phyloP scores from a whole-genome alignment of 2,329 filamentous ascomycete species.

The Penicillium paneum region DNA sequence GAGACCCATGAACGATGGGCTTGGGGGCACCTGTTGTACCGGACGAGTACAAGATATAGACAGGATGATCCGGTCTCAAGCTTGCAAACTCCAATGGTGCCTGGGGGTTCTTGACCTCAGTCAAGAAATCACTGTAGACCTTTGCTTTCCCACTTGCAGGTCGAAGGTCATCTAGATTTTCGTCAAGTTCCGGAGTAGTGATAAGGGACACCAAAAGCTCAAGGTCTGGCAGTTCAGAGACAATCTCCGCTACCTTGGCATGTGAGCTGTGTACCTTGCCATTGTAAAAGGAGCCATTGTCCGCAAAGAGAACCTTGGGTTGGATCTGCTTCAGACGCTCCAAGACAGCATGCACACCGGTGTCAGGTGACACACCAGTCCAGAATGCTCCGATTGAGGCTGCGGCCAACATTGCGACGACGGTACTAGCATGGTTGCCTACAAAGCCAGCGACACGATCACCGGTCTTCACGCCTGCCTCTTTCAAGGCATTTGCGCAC shows the following conservation, averaged over 20 bases:
- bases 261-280: conserved; percentile 81
- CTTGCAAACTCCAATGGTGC: conserved; percentile 65
- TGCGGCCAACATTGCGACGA: conserved; percentile 83
- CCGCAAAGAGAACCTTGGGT: conserved; percentile 77
- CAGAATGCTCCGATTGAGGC: conserved; percentile 82
- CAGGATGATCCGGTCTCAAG: conserved; percentile 77
- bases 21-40: conserved; percentile 87
- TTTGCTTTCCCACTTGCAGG: conserved; percentile 39
- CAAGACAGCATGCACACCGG: conserved; percentile 83
- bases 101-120: conserved; percentile 38
- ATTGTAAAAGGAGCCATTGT: conserved; percentile 88
- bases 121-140: conserved; percentile 47
- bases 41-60: conserved; percentile 91
- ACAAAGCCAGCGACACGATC: conserved; percentile 71
- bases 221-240: conserved; percentile 63
- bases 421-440: conserved; percentile 81
- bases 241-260: conserved; percentile 75
- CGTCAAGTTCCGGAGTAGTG: conserved; percentile 51
- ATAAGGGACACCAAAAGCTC: conserved; percentile 71
- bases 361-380: conserved; percentile 92
- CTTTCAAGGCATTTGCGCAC: conserved; percentile 68
- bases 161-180: conserved; percentile 36
- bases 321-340: conserved; percentile 83
- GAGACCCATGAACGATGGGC: conserved; percentile 87
- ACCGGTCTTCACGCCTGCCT: conserved; percentile 59